phyloP scores from a whole-genome alignment of 805 yeast genomes.

The Middelhovenomyces tepae region DNA sequence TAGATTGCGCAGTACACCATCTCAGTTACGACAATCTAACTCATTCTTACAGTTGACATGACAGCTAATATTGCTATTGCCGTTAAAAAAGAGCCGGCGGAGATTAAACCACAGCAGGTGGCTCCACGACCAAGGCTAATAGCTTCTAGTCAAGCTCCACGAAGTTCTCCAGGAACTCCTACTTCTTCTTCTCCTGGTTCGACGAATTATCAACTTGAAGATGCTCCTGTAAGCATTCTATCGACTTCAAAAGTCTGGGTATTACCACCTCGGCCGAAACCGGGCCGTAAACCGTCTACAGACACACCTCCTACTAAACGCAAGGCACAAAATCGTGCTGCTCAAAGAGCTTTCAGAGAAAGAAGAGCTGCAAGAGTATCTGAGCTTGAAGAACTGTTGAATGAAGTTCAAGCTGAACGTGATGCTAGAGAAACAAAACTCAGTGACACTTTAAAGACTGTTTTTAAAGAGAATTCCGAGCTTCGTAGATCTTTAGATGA shows the following conservation, averaged over 20 bases:
- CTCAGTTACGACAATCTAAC: no score
- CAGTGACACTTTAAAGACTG: slow-evolving; percentile 16
- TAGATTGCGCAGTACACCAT: no score
- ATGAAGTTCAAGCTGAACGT: slow-evolving; percentile 58
- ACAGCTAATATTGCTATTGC: no score
- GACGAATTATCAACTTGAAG: slow-evolving; percentile 1
- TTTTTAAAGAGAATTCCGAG: slow-evolving; percentile 29
- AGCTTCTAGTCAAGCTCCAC: background rate
- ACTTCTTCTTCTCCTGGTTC: background rate
- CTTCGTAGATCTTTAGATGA: slow-evolving; percentile 26
- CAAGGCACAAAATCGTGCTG: slow-evolving; percentile 89
- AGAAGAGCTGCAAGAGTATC: slow-evolving; percentile 74
- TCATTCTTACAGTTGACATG: no score
- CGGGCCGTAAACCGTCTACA: slow-evolving; percentile 48
- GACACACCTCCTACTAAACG: slow-evolving; percentile 81
- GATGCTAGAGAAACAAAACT: slow-evolving; percentile 38
- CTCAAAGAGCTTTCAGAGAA: slow-evolving; percentile 85
- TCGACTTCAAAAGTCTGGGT: slow-evolving; percentile 73
- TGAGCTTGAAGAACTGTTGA: slow-evolving; percentile 62
- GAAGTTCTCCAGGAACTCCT: background rate
- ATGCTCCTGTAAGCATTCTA: slow-evolving; percentile 17
- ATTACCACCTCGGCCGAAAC: slow-evolving; percentile 74
- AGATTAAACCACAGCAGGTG: no score
- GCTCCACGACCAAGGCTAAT: background rate
- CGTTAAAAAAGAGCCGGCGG: no score